Conservation (phyloP, 2,329 filamentous ascomycete species). For the Diplodia mutila region DNA sequence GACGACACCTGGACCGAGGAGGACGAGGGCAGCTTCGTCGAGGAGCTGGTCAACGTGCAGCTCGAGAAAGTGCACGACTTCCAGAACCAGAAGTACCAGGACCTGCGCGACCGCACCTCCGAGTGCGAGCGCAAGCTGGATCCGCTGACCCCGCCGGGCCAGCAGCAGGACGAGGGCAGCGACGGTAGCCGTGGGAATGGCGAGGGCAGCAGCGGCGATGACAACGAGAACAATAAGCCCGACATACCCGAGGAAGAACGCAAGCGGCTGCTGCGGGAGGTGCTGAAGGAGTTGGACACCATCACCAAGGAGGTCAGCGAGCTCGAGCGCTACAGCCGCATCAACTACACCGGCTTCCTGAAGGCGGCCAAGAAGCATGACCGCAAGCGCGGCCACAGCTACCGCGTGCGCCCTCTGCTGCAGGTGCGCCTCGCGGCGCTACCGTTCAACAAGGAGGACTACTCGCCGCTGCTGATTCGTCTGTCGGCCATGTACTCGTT, state of each 20-base stretch:
- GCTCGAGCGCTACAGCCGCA: conserved; percentile 90
- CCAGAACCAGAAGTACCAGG: conserved; percentile 79
- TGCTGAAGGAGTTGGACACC: conserved; percentile 77
- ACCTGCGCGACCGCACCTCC: conserved; percentile 79
- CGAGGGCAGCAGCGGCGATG: conserved; percentile 23
- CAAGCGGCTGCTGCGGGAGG: conserved; percentile 65
- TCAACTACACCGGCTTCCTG: conserved; percentile 97
- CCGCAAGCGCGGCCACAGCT: conserved; percentile 82
- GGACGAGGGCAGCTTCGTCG: conserved; percentile 91
- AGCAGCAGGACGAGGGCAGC: neutral
- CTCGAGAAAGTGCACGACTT: conserved; percentile 93
- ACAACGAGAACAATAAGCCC: conserved; percentile 34
- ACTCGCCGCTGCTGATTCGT: conserved; percentile 83
- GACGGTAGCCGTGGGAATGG: conserved; percentile 14
- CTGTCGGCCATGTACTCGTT: conserved; percentile 96
- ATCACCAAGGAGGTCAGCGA: conserved; percentile 92
- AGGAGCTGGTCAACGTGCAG: conserved; percentile 92
- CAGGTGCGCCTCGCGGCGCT: conserved; percentile 85
- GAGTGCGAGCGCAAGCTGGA: conserved; percentile 69
- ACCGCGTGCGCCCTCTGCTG: conserved; percentile 88
- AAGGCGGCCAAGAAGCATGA: conserved; percentile 99
- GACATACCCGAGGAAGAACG: conserved; percentile 47
- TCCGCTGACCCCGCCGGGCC: conserved; percentile 50
- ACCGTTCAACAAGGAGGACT: conserved; percentile 94
- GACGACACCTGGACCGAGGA: conserved; percentile 81